These are phyloP conservation scores for Acanthamoeba pearcei DNA, from an alignment of 208 protist genomes.

Conservation along the genomic window DNA sequence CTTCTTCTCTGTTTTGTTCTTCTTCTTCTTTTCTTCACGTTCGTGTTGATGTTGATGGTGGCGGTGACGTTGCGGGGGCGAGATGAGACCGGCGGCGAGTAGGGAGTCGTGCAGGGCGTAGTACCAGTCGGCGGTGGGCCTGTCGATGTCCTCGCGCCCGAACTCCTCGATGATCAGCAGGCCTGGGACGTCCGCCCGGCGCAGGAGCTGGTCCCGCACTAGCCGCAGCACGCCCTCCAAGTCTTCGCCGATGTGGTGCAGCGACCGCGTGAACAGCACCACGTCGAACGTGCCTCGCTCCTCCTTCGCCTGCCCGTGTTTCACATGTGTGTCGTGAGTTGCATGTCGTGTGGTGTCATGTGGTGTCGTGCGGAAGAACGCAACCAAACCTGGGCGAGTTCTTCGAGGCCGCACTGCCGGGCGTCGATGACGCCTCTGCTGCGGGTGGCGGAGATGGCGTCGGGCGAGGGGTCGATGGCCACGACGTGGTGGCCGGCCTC, in stretches of 20 bases:
- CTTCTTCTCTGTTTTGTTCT: not conserved
- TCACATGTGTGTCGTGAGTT: not conserved
- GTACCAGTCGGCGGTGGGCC: conserved; percentile 32
- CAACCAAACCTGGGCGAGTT: not conserved
- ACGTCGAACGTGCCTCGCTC: conserved; percentile 23
- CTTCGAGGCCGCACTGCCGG: conserved; percentile 6
- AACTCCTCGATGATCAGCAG: conserved; percentile 49
- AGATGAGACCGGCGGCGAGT: not conserved
- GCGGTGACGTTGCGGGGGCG: not conserved
- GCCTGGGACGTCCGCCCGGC: not conserved
- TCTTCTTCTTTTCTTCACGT: not conserved
- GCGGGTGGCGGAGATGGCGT: conserved; percentile 2
- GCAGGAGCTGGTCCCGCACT: not conserved
- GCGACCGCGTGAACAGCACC: conserved; percentile 17
- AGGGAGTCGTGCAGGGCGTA: conserved; percentile 49
- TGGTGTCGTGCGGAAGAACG: not conserved
- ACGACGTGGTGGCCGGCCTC: conserved; percentile 9
- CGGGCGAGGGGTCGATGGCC: conserved; percentile 48
- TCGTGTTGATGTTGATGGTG: not conserved
- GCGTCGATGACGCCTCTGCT: not conserved
- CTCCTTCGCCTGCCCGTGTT: not conserved
- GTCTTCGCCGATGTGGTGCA: conserved; percentile 43
- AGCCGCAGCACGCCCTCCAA: not conserved
- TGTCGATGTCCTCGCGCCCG: conserved; percentile 20
- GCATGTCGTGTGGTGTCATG: not conserved